Conservation (phyloP, 1,139 yeast genomes). For the Blastobotrys elegans region DNA sequence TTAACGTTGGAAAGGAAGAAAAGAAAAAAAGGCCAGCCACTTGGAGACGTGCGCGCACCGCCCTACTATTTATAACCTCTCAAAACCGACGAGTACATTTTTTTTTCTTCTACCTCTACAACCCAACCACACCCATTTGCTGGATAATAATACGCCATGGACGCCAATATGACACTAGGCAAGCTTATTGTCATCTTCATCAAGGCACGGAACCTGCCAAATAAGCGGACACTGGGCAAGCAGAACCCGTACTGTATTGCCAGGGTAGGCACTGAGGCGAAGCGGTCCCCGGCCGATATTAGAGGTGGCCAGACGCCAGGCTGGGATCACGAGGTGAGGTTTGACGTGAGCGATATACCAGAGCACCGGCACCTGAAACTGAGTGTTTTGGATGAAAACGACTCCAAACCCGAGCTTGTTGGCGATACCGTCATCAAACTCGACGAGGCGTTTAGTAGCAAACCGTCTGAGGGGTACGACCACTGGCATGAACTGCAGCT, state of each 20-base stretch:
- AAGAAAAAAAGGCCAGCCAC: too few relatives aligned
- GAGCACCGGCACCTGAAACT: slow-evolving; percentile 54
- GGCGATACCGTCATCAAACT: slow-evolving; percentile 80
- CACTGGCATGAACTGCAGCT: slow-evolving; percentile 72
- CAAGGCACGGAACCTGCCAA: slow-evolving; percentile 60
- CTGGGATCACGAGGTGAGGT: slow-evolving; percentile 77
- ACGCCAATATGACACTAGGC: slow-evolving; percentile 25
- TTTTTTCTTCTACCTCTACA: too few relatives aligned
- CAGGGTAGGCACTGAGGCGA: slow-evolving; percentile 74
- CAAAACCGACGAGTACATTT: too few relatives aligned
- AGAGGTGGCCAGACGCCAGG: slow-evolving; percentile 91
- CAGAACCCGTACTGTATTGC: slow-evolving; percentile 84
- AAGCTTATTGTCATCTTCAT: slow-evolving; percentile 37
- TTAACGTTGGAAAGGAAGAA: too few relatives aligned
- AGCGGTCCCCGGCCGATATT: slow-evolving; percentile 64
- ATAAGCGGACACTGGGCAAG: slow-evolving; percentile 74
- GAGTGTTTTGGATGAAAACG: slow-evolving; percentile 82
- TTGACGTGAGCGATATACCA: slow-evolving; percentile 46
- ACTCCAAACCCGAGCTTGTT: slow-evolving; percentile 78
- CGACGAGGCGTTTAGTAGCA: slow-evolving; percentile 55
- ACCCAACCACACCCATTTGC: too few relatives aligned
- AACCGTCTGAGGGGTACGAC: slow-evolving; percentile 74
- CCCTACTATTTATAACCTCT: too few relatives aligned
- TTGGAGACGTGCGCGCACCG: too few relatives aligned
- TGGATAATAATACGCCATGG: slow-evolving; percentile 3